Conservation (phyloP, 164 flowering plant genomes). For the Vitis rupestris region DNA sequence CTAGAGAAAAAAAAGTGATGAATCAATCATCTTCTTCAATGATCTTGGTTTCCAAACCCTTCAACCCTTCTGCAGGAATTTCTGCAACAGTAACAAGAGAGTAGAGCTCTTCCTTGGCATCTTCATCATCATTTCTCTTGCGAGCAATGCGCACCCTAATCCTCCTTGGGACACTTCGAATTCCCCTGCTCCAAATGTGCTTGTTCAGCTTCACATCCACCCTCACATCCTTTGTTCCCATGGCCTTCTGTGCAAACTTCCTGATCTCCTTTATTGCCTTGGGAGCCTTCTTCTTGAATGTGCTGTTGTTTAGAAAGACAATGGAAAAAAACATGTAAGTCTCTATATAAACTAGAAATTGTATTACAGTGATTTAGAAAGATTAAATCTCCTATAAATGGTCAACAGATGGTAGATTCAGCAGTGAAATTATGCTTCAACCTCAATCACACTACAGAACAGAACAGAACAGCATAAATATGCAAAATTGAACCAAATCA, state of each 20-base stretch:
- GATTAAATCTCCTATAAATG: too few species aligned
- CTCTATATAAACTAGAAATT: too few species aligned
- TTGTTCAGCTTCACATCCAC: slow-evolving; percentile 77
- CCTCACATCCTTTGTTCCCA: slow-evolving; percentile 75
- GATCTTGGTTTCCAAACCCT: slow-evolving; percentile 56
- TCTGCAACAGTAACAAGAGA: slow-evolving; percentile 70
- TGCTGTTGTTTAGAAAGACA: slow-evolving; percentile 28
- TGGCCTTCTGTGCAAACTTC: slow-evolving; percentile 62
- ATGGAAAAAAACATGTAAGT: neutral
- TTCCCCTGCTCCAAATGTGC: slow-evolving; percentile 67
- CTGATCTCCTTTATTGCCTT: slow-evolving; percentile 71
- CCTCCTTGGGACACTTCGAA: slow-evolving; percentile 66
- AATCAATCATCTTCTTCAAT: slow-evolving; percentile 59
- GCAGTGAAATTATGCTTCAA: too few species aligned
- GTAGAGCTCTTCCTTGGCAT: slow-evolving; percentile 72
- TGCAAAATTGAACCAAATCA: too few species aligned
- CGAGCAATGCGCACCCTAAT: slow-evolving; percentile 69
- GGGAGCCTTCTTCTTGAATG: slow-evolving; percentile 80
- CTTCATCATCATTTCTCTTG: slow-evolving; percentile 73
- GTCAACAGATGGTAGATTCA: too few species aligned
- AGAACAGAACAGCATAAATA: too few species aligned
- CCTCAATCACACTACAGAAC: too few species aligned
- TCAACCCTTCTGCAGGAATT: slow-evolving; percentile 55
- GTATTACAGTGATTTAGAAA: too few species aligned
- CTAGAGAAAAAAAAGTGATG: neutral